Percentiles rank a stretch among this genome's conserved stretches.
Conservation (phyloP, 257 asterid genomes). For the Thymus quinquecostatus region DNA sequence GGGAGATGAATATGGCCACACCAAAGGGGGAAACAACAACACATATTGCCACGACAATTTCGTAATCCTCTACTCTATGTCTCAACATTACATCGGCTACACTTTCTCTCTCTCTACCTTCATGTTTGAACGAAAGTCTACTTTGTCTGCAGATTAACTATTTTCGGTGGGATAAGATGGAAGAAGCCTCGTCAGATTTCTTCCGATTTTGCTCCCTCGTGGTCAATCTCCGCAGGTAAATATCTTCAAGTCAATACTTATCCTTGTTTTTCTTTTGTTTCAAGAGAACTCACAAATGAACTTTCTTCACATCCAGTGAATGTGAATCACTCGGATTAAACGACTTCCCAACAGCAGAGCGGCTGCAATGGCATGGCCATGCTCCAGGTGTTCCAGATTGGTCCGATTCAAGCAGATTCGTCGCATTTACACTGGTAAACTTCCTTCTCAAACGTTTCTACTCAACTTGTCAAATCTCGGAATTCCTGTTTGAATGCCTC, state of each 20-base stretch:
- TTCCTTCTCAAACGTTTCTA: not conserved
- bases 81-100: conserved; percentile 15
- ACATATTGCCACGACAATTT: conserved; percentile 93
- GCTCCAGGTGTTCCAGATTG: conserved; percentile 85
- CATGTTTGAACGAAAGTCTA: conserved; percentile 11
- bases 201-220: conserved; percentile 80
- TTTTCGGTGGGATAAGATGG: conserved; percentile 95
- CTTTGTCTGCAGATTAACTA: conserved; percentile 75
- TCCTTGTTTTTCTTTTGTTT: conserved; percentile 21
- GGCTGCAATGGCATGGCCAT: conserved; percentile 96
- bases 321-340: conserved; percentile 89
- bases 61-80: conserved; percentile 44
- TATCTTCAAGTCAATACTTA: conserved; percentile 10
- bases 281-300: conserved; percentile 12
- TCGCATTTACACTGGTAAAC: conserved; percentile 82
- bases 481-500: not conserved
- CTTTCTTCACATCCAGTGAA: conserved; percentile 50
- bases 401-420: conserved; percentile 85
- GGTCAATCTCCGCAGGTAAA: conserved; percentile 75
- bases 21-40: conserved; percentile 98
- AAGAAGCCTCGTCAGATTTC: conserved; percentile 71
- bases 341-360: conserved; percentile 90
- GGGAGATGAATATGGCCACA: conserved; percentile 99
- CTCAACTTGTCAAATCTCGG: not conserved
- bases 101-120: conserved; percentile 12